Evolutionary conservation across 176 grass and related monocot genomes (phyloP), one percentile per base, ranked within the genome.

Genomic region (Rhynchospora breviuscula): DNA sequence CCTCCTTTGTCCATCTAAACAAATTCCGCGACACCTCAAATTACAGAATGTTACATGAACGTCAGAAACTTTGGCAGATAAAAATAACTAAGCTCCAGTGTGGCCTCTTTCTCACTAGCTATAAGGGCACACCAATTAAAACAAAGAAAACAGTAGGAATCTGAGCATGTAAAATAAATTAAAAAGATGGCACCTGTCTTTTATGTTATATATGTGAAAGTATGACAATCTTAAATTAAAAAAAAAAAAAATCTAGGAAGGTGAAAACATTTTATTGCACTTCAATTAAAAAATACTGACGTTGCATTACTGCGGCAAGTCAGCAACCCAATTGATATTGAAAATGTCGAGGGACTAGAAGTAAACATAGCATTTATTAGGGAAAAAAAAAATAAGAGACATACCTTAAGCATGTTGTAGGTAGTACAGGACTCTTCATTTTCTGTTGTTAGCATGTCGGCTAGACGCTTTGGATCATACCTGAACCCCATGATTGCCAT

Each of bases 401-500:
- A 18, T 85, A 99, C 96, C 92, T 99, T 99, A 18, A 99, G 93
- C 93, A 95, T 99, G 59, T 99, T 99, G 91, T 95, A 93, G 2
- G 96, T 95, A 6, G 96, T 95, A 49, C 96, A 99, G 0, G 93
- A 99, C 60, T 99, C 96, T 81, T 99, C 93, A 8, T 70, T 95
- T 83, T 99, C 93, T 29, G 91, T 95, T 76, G 79, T 89, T 17
- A 99, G 85, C 40, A 78, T 68, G 10, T 89, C 83, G 1, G 89
- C 91, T 72, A 99, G 81, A 64, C 89, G 93, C 60, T 95, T 99
- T 22, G 96, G 90, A 64, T 99, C 21, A 3, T 9, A 88, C 96
- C 96, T 99, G 77, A 10, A 72, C 13, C 80, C n/a, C 59, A 84
- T 5, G 8, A 68, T 44, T 67, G 51, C 19, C 69, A 78, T 53